A percentile compares a stretch with the other conserved stretches of the same genome.
These are phyloP conservation scores for Scenedesmus sp. DNA, from an alignment of 163 green algal genomes.

Conservation along the genomic window DNA sequence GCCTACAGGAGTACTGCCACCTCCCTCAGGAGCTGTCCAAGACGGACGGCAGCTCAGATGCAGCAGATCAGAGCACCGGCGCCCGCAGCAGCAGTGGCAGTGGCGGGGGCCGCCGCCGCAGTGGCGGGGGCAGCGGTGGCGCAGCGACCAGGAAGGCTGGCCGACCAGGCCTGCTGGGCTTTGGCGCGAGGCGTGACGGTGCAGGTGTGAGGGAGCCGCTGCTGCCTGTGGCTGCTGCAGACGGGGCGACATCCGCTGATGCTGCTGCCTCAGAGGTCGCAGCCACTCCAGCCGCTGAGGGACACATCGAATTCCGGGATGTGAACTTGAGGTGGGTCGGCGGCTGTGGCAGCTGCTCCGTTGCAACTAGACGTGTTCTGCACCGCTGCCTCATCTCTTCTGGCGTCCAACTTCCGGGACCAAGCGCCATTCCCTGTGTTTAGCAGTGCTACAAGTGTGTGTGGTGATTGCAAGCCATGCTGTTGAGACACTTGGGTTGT, in stretches of 20 bases:
- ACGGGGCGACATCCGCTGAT: neutral
- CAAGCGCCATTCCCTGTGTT: no score
- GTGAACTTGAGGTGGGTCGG: constrained; percentile 58
- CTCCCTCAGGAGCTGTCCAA: constrained; percentile 41
- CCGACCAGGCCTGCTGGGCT: neutral
- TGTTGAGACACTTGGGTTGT: no score
- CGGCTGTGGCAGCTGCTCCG: no score
- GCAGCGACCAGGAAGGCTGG: neutral
- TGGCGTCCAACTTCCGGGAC: neutral
- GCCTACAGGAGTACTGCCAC: constrained; percentile 51
- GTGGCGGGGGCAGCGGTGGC: neutral
- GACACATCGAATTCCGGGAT: constrained; percentile 63
- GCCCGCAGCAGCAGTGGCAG: neutral
- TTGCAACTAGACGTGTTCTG: neutral
- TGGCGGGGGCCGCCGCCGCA: neutral
- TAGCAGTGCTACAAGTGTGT: no score
- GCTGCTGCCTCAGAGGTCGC: neutral
- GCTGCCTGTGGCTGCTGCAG: constrained; percentile 42
- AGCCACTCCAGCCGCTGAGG: constrained; percentile 50
- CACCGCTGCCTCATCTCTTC: neutral
- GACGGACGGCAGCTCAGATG: neutral
- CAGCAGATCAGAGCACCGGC: neutral
- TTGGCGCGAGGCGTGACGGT: neutral
- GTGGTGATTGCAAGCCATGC: no score
- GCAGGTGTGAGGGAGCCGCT: constrained; percentile 32